phyloP scores from a whole-genome alignment of 2,329 filamentous ascomycete genomes.

The Coleophoma crateriformis region DNA sequence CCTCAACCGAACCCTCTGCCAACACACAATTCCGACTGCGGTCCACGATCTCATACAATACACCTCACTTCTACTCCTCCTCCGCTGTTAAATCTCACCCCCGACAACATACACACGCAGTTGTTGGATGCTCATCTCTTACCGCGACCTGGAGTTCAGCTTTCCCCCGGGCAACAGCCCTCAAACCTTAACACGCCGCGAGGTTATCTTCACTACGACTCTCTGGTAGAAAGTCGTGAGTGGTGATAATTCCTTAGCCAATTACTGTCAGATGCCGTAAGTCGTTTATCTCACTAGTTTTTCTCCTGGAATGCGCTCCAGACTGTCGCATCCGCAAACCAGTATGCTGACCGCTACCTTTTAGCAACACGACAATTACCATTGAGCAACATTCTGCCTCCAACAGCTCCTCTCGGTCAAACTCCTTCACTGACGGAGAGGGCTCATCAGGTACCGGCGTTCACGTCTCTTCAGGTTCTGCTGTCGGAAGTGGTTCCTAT shows the following conservation, averaged over 20 bases:
- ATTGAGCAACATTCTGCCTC: slow-evolving; percentile 15
- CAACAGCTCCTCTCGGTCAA: slow-evolving; percentile 18
- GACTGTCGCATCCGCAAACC: slow-evolving; percentile 8
- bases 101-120: neutral
- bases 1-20: neutral
- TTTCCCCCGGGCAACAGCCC: slow-evolving; percentile 1
- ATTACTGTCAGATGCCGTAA: slow-evolving; percentile 15
- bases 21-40: neutral
- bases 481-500: slow-evolving; percentile 29
- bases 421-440: slow-evolving; percentile 24
- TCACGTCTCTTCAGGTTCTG: slow-evolving; percentile 23
- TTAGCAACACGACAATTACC: slow-evolving; percentile 17
- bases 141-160: neutral
- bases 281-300: slow-evolving; percentile 2
- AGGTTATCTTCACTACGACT: slow-evolving; percentile 26
- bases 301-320: slow-evolving; percentile 3
- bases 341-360: slow-evolving; percentile 4
- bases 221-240: slow-evolving; percentile 26
- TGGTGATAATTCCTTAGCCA: slow-evolving; percentile 22
- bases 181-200: slow-evolving; percentile 8
- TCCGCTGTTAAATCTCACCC: neutral
- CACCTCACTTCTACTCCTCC: neutral
- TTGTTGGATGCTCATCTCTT: neutral
- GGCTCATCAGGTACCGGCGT: slow-evolving; percentile 24
- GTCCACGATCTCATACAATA: neutral